Percentiles rank a stretch among this genome's conserved stretches.
These are phyloP conservation scores for Kalmanozyma brasiliensis DNA, from an alignment of 1,284 basidiomycete species.

Conservation along the genomic window DNA sequence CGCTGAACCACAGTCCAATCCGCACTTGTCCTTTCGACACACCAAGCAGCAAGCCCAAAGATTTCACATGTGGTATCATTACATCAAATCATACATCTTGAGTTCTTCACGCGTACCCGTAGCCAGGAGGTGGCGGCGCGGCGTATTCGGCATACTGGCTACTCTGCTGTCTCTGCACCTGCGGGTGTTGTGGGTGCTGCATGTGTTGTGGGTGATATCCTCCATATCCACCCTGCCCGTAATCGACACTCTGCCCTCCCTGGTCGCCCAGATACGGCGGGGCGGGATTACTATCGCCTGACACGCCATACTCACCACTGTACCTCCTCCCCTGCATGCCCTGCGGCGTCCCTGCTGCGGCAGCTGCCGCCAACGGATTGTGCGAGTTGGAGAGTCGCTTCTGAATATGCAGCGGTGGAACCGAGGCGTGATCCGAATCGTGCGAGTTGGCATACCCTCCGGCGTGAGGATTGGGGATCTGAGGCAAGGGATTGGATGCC, in stretches of 20 bases:
- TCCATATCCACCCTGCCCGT: too few relatives aligned
- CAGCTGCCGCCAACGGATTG: constrained; percentile 22
- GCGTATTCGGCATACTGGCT: constrained; percentile 45
- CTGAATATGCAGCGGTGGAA: constrained; percentile 50
- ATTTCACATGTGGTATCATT: constrained; percentile 4
- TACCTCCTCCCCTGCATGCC: constrained; percentile 32
- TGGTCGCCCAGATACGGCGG: constrained; percentile 48
- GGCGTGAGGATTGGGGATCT: constrained; percentile 16
- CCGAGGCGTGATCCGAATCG: constrained; percentile 4
- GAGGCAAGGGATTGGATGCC: constrained; percentile 19
- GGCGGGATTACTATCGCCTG: constrained; percentile 30
- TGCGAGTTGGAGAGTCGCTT: constrained; percentile 39
- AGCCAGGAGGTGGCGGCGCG: constrained; percentile 45
- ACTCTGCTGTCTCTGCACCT: constrained; percentile 16
- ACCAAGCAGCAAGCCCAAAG: too few relatives aligned
- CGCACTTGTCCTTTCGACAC: too few relatives aligned
- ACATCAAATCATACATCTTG: too few relatives aligned
- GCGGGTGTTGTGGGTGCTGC: constrained; percentile 14
- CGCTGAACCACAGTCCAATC: neutral
- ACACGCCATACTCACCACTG: constrained; percentile 20
- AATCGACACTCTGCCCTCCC: too few relatives aligned
- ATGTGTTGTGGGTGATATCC: neutral
- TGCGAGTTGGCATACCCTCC: constrained; percentile 24
- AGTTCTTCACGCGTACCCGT: constrained; percentile 23
- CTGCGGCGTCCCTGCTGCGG: constrained; percentile 26